Evolutionary conservation across 176 grass and related monocot species (phyloP), one percentile per base, ranked within the genome.

Genomic region (Carex cristatella): DNA sequence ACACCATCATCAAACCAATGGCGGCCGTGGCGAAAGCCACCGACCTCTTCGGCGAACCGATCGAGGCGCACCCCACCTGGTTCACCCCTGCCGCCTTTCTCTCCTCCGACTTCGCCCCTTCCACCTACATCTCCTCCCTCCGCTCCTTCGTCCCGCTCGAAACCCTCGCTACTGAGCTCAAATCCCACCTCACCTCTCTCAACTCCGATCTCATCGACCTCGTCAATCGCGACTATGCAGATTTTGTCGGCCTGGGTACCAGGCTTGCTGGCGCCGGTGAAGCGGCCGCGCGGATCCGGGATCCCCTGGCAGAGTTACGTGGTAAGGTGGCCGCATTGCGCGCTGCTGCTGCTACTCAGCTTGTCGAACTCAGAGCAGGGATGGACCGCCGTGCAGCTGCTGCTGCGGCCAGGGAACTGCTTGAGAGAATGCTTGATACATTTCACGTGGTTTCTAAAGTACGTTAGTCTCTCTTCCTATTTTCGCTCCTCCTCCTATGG

Each of bases 401-500:
- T 0, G 85, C 91, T 1, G 88, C 87, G 0, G 87, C 91, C 0
- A 92, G 93, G 46, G 93, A 99, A 85, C 87, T 99, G 19, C 93
- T 99, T 32, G 93, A 95, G 91, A 84, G 94, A 42, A 87, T 99
- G 49, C 97, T 99, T n/a, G 97, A 99, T 82, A 92, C 97, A 15
- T 95, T 94, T 15, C 97, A 99, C 78, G 93, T 99, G 62, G 93
- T 99, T 51, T 99, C 93, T 61, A 99, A 99, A 91, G 97, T 99
- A n/a, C 56, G 10, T 7, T 23, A 23, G 23, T 30, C 0, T 46
- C 64, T 65, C 15, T 18, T 1, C 0, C 31, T 40, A 4, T 35
- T 68, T 49, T 78, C 8, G 7, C 42, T 76, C 6, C 33, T 14
- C 0, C 16, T 4, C 10, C 55, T 35, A 35, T 63, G 16, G 9